Base-by-base conservation (phyloP, 75 land plant species). In the Larix kaempferi region DNA sequence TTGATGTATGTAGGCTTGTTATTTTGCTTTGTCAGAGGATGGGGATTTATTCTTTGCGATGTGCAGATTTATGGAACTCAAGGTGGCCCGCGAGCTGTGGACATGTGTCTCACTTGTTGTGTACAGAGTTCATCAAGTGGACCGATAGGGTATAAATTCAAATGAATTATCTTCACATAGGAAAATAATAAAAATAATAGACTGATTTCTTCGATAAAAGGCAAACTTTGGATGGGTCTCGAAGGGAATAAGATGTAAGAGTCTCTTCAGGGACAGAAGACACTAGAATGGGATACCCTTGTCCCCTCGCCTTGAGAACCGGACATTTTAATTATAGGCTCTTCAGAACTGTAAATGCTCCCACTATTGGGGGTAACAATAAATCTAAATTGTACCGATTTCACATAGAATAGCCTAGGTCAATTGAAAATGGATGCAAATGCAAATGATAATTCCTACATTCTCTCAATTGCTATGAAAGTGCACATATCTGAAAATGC, bases 271-370 rank as follows among this genome's bases (percentile, higher is more conserved):
- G 84, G 37, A 83, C 37, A 59, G 85, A 80, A 2, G 92, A 90
- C 2, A 90, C 92, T 15, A 90, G 82, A 59, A 90, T 90, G 41
- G 89, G 83, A 74, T 82, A 77, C 1, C 92, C 92, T 74, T 83
- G 83, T 54, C 80, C 85, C 71, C 82, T 87, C 5, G 85, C 76
- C 49, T 84, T 65, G 75, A 90, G 58, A 37, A 82, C 81, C 91
- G 86, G 72, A 19, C n/a, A 69, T 39, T 69, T 21, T 16, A 44
- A 44, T 44, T 44, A 19, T 10, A 21, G 12, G 13, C 64, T 41
- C 64, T 41, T 69, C n/a, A 21, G 23, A 69, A 21, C 21, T 41
- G 37, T 4, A 33, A 27, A 65, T 26, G 19, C 26, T 35, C 16
- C 17, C 41, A 29, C 33, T 65, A 33, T 29, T 65, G 1, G 8